These are phyloP conservation scores for Globisporangium camurandrum DNA, from an alignment of 352 stramenopile species.

Conservation along the genomic window DNA sequence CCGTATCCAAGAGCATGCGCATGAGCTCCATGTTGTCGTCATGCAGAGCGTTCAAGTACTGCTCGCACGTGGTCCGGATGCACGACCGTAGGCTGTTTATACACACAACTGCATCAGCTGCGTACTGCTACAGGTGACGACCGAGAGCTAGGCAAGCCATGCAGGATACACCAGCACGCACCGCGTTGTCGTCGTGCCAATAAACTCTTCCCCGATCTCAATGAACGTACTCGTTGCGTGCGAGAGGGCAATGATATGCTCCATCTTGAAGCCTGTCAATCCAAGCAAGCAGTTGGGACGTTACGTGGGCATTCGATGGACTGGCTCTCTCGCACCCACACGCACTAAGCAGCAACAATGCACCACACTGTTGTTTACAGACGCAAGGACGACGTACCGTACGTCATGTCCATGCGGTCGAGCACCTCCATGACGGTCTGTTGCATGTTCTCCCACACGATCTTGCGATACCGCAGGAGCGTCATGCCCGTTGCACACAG, in stretches of 20 bases:
- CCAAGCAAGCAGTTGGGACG: no score
- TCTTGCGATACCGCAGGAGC: slow-evolving; percentile 68
- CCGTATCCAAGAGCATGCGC: slow-evolving; percentile 79
- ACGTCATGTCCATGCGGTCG: slow-evolving; percentile 61
- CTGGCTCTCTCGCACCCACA: no score
- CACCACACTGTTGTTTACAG: neutral
- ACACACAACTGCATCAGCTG: no score
- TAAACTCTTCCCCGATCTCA: slow-evolving; percentile 84
- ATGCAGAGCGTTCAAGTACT: slow-evolving; percentile 73
- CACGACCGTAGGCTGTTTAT: slow-evolving; percentile 57
- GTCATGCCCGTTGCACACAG: slow-evolving; percentile 77
- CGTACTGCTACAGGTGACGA: neutral
- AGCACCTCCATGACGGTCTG: slow-evolving; percentile 67
- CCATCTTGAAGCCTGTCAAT: slow-evolving; percentile 76
- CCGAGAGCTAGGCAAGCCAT: no score
- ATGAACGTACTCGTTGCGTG: slow-evolving; percentile 68
- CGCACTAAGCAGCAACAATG: neutral
- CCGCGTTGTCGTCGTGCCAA: slow-evolving; percentile 54
- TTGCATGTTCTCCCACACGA: slow-evolving; percentile 86
- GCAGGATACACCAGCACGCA: slow-evolving; percentile 32
- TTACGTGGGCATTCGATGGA: no score
- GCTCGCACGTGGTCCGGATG: slow-evolving; percentile 72
- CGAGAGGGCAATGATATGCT: slow-evolving; percentile 81
- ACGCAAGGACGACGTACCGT: slow-evolving; percentile 27
- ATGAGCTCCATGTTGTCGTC: slow-evolving; percentile 78